Conservation (phyloP, 768 basidiomycete genomes). For the Rhizopogon vesiculosus region DNA sequence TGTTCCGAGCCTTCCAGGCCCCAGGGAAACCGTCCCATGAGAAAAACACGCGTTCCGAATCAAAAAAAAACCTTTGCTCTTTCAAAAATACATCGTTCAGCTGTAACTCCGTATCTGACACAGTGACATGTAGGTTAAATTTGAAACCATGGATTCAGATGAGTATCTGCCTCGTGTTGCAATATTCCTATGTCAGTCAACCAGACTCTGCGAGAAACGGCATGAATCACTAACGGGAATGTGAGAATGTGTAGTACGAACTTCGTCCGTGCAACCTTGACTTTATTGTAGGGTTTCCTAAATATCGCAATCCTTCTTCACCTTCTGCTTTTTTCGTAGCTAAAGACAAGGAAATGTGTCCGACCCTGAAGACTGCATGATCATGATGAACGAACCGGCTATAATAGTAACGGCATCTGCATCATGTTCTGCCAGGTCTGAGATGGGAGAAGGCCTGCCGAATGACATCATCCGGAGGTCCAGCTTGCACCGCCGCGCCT, state of each 20-base stretch:
- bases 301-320: constrained; percentile 61
- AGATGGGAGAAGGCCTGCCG: constrained; percentile 67
- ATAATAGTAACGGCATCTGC: constrained; percentile 45
- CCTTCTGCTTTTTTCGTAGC: constrained; percentile 70
- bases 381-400: constrained; percentile 32
- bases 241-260: constrained; percentile 26
- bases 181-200: constrained; percentile 63
- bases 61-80: constrained; percentile 53
- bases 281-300: constrained; percentile 64
- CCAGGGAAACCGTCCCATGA: constrained; percentile 77
- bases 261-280: constrained; percentile 66
- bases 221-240: constrained; percentile 2
- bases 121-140: neutral
- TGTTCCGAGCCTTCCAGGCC: constrained; percentile 53
- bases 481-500: constrained; percentile 8
- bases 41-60: constrained; percentile 47
- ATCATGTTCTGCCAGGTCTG: constrained; percentile 49
- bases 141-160: constrained; percentile 3
- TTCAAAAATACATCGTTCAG: constrained; percentile 58
- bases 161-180: constrained; percentile 51
- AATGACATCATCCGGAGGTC: constrained; percentile 49
- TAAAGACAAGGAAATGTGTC: too few relatives aligned
- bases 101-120: constrained; percentile 12
- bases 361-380: neutral
- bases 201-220: constrained; percentile 43